Base-by-base conservation (phyloP, 2,329 filamentous ascomycete genomes). In the Calonectria montana region DNA sequence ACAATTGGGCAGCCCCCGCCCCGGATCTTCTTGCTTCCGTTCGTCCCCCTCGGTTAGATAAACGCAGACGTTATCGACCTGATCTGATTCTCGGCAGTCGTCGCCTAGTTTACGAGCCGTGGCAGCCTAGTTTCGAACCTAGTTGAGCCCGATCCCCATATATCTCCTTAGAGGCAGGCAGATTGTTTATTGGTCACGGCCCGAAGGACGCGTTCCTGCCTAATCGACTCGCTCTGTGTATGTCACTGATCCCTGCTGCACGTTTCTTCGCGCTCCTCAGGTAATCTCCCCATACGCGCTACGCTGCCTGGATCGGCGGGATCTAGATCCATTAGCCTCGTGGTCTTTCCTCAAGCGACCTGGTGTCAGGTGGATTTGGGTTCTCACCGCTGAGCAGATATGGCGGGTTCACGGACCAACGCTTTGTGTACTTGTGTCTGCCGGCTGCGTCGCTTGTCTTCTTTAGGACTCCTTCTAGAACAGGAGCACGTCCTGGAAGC, bases 321-420 rank as follows among this genome's bases (percentile, higher is more conserved):
- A 59, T 59, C 53, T 59, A 59, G 53, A 59, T 59, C 53, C 25
- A 39, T 39, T 59, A 59, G 53, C 53, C 53, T 59, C 39, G 29
- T 59, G 53, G 53, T 39, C 53, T 25, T 59, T 13, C 31, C 53
- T 37, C 53, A 18, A 59, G 53, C 39, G 53, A 59, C 53, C 16
- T 59, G 31, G 53, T 59, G 53, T 39, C 53, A 59, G 39, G 53
- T 59, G 53, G 12, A 37, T 39, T 39, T 15, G 18, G 43, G 53
- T 27, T 21, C 15, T 59, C 53, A 59, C 53, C 53, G 31, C 53
- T 59, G 53, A 31, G 21, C 21, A 59, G n/a, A 4, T 37, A 25
- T 23, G 21, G 43, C n/a, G 4, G 43, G 31, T 39, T 57, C 53
- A 59, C 53, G 53, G 53, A 39, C 53, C 53, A 39, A 13, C 31